Evolutionary conservation across 2,329 filamentous ascomycete genomes (phyloP), one percentile per base, ranked within the genome.

Genomic region (Calonectria pteridis): DNA sequence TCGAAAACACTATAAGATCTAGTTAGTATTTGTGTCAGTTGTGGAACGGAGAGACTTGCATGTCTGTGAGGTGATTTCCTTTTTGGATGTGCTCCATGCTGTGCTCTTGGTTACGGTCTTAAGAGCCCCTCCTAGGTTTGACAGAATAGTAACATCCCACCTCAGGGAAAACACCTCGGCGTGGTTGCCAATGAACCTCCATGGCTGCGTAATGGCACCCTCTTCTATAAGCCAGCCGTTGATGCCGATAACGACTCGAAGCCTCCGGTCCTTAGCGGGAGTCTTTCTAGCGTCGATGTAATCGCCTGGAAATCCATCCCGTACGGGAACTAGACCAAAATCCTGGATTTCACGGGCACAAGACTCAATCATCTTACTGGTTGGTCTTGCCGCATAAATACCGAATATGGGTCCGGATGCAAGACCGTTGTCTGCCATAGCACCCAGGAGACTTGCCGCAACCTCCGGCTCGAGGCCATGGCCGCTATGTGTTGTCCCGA

Each of bases 371-470:
- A 96, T 95, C 82, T 95, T 93, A 67, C 93, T 92, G 0, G 94
- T 94, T 89, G 98, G 96, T 43, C 93, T 91, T 1, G 93, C 92
- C 53, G 94, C 94, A 81, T 97, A 98, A n/a, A 97, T 94, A 11
- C 97, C 97, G 81, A 98, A 98, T 49, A 98, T 86, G 46, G 94
- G 92, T 20, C 96, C 96, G 35, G 98, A 93, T 51, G 95, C 87
- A 20, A 97, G 90, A 6, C 93, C 91, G 75, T 94, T 97, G 46
- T 96, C 93, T 2, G 95, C 94, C 80, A 98, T 88, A 23, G 92
- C 90, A 14, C 96, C 96, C 0, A 98, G 87, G 67, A 98, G 91
- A 1, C 92, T 92, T 26, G 95, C 95, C 14, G 95, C 93, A 28
- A 93, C 92, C 3, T 92, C 93, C 1, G 92, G 89, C 23, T 93